Conservation (phyloP, 345 rosid species). For the Ailanthus altissimus region DNA sequence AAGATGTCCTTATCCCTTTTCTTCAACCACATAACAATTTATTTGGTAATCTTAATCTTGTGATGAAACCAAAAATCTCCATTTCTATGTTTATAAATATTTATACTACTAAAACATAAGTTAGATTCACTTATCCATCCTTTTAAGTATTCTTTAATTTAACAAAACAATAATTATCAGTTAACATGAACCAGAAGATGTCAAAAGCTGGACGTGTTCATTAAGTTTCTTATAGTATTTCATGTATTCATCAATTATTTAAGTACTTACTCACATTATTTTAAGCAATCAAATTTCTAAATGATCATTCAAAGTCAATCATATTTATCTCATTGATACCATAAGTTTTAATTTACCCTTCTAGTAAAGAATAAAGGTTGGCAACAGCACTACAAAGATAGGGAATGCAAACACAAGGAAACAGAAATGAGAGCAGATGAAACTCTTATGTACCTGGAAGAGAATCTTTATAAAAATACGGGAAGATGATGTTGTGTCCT, state of each 20-base stretch:
- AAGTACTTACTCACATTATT: not conserved
- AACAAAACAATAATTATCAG: not conserved
- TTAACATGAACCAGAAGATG: not conserved
- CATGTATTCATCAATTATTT: not conserved
- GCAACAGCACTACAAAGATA: not conserved
- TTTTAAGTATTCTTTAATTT: not conserved
- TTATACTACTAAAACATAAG: not conserved
- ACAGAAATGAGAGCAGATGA: not conserved
- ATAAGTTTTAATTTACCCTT: not conserved
- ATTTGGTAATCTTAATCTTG: too few relatives aligned
- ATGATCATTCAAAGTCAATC: not conserved
- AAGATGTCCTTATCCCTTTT: too few relatives aligned
- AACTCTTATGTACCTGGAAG: conserved; percentile 62
- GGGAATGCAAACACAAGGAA: not conserved
- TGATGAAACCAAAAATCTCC: not conserved
- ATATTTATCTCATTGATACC: not conserved
- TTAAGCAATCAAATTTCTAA: not conserved
- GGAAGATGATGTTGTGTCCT: conserved; percentile 91
- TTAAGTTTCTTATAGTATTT: not conserved
- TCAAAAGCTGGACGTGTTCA: not conserved
- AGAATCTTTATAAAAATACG: conserved; percentile 96
- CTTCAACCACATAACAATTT: too few relatives aligned
- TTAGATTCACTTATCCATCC: not conserved
- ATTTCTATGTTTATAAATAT: not conserved
- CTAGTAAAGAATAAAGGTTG: not conserved